These are phyloP conservation scores for Salvia rosmarinus DNA, from an alignment of 257 asterid species.

Conservation along the genomic window DNA sequence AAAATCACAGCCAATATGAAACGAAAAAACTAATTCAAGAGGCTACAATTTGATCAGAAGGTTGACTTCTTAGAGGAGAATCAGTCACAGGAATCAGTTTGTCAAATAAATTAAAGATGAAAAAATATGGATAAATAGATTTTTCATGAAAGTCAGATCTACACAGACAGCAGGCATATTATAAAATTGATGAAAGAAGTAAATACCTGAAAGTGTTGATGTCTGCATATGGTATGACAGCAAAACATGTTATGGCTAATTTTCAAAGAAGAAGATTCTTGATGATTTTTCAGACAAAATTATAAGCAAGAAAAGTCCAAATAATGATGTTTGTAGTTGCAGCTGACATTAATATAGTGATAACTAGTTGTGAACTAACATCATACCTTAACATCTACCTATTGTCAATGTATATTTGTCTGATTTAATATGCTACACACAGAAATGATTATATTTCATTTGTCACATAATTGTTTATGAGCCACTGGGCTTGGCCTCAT, in stretches of 20 bases:
- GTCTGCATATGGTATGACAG: conserved; percentile 31
- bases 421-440: no score
- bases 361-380: conserved; percentile 38
- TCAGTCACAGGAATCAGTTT: conserved; percentile 24
- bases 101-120: conserved; percentile 18
- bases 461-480: no score
- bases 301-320: conserved; percentile 39
- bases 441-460: no score
- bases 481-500: no score
- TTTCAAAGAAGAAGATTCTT: conserved; percentile 39
- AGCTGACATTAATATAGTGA: not conserved
- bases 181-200: conserved; percentile 21
- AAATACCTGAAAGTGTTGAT: conserved; percentile 29
- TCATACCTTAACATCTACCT: not conserved
- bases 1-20: no score
- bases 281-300: conserved; percentile 13
- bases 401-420: conserved; percentile 8
- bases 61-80: conserved; percentile 34
- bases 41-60: conserved; percentile 15
- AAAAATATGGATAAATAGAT: not conserved
- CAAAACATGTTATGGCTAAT: not conserved
- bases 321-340: not conserved
- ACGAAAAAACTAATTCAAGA: conserved; percentile 14
- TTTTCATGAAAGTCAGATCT: conserved; percentile 34
- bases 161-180: not conserved